phyloP scores from a whole-genome alignment of 352 stramenopile genomes.

The Globisporangium nagaii region DNA sequence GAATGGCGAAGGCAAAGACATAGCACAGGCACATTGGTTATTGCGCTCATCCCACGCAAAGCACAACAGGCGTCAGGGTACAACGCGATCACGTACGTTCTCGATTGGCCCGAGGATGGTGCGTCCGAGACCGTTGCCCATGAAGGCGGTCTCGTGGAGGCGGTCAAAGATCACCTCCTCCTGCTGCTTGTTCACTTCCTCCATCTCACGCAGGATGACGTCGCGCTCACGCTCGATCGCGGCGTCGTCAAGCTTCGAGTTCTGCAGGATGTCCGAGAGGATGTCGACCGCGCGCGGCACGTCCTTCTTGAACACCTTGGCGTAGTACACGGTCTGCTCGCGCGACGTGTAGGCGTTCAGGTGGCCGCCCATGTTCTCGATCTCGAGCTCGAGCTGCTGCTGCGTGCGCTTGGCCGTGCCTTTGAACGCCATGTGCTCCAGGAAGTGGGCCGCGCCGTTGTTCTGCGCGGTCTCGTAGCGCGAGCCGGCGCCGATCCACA shows the following conservation, averaged over 20 bases:
- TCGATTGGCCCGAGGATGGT: slow-evolving; percentile 99
- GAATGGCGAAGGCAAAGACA: no score
- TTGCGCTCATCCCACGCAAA: no score
- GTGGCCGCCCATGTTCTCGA: slow-evolving; percentile 99
- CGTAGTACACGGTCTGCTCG: slow-evolving; percentile 99
- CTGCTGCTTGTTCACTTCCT: slow-evolving; percentile 98
- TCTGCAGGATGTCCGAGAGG: slow-evolving; percentile 98
- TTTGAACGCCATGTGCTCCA: slow-evolving; percentile 99
- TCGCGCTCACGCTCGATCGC: slow-evolving; percentile 97
- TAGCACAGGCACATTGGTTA: no score
- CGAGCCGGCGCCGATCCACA: slow-evolving; percentile 95
- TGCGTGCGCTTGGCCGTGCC: slow-evolving; percentile 96
- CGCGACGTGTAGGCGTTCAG: slow-evolving; percentile 99
- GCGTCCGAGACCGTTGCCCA: slow-evolving; percentile 95
- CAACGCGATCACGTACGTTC: slow-evolving; percentile 96
- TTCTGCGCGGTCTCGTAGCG: slow-evolving; percentile 98
- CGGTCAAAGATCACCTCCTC: slow-evolving; percentile 99
- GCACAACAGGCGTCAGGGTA: no score
- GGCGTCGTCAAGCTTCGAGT: slow-evolving; percentile 95
- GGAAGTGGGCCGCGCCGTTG: slow-evolving; percentile 99
- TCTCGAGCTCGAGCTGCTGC: slow-evolving; percentile 98
- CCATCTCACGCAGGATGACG: slow-evolving; percentile 99
- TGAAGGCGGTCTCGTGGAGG: slow-evolving; percentile 98
- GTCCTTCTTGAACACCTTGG: slow-evolving; percentile 99
- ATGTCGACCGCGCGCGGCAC: slow-evolving; percentile 97